A percentile compares a stretch with the other conserved stretches of the same genome.
Conservation (phyloP, 371 early-diverging fungal species). For the Basidiobolus meristosporus region DNA sequence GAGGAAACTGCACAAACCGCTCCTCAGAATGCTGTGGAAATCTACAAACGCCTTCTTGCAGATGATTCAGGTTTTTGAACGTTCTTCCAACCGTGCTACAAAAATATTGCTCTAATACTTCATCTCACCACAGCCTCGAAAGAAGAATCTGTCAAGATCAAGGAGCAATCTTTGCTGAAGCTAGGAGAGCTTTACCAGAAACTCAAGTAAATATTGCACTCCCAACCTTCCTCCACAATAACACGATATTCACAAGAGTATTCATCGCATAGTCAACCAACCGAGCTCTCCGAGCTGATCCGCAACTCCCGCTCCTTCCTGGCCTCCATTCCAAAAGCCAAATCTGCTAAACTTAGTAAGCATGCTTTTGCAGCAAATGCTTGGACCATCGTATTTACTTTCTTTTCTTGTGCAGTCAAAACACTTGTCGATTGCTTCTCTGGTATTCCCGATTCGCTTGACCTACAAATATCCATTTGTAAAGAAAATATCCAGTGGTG, state of each 20-base stretch:
- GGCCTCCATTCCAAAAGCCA: slow-evolving; percentile 77
- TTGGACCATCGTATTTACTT: background rate
- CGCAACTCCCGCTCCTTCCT: slow-evolving; percentile 62
- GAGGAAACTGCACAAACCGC: slow-evolving; percentile 22
- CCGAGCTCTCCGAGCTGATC: slow-evolving; percentile 58
- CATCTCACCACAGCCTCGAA: background rate
- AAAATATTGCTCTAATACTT: background rate
- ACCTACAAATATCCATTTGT: slow-evolving; percentile 80
- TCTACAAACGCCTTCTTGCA: slow-evolving; percentile 27
- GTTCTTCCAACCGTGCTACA: background rate
- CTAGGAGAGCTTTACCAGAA: slow-evolving; percentile 40
- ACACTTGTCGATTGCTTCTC: slow-evolving; percentile 76
- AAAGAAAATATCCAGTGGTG: slow-evolving; percentile 90
- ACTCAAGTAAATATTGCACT: slow-evolving; percentile 29
- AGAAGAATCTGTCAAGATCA: slow-evolving; percentile 19
- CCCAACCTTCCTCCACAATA: too few species aligned
- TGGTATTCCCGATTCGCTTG: slow-evolving; percentile 68
- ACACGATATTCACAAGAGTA: background rate
- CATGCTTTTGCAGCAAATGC: slow-evolving; percentile 1
- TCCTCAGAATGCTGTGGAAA: slow-evolving; percentile 22
- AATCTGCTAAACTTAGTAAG: slow-evolving; percentile 85
- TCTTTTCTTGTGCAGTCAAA: slow-evolving; percentile 26
- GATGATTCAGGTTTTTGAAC: slow-evolving; percentile 3
- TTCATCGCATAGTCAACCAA: slow-evolving; percentile 19
- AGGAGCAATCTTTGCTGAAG: slow-evolving; percentile 34